phyloP scores from a whole-genome alignment of 1,284 basidiomycete species.

The Ceratobasidium sp. region DNA sequence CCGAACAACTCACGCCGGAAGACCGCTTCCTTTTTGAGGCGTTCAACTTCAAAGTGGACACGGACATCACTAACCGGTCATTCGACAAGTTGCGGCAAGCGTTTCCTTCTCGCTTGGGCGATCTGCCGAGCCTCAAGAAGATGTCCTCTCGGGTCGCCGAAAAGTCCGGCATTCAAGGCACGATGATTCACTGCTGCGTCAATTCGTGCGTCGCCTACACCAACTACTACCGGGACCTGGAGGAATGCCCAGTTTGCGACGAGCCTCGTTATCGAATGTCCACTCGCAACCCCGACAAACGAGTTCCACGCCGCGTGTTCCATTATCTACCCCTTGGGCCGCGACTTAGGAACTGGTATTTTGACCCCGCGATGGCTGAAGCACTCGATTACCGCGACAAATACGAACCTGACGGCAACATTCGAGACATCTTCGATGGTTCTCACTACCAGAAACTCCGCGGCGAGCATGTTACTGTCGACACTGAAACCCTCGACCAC shows the following conservation, averaged over 20 bases:
- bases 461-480: slow-evolving; percentile 4
- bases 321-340: slow-evolving; percentile 48
- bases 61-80: slow-evolving; percentile 18
- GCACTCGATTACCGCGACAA: slow-evolving; percentile 52
- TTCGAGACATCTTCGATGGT: slow-evolving; percentile 52
- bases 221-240: not conserved
- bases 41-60: slow-evolving; percentile 46
- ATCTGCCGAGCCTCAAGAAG: not conserved
- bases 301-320: slow-evolving; percentile 15
- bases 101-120: slow-evolving; percentile 5
- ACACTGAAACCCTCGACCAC: slow-evolving; percentile 40
- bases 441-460: slow-evolving; percentile 23
- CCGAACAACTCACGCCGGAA: not conserved
- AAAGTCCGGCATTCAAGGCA: not conserved
- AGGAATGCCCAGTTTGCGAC: slow-evolving; percentile 25
- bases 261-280: slow-evolving; percentile 25
- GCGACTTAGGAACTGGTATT: slow-evolving; percentile 33
- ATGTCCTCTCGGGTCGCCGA: not conserved
- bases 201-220: slow-evolving; percentile 46
- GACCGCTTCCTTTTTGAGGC: not conserved
- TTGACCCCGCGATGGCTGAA: slow-evolving; percentile 46
- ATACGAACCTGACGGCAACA: slow-evolving; percentile 34
- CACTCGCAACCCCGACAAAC: not conserved
- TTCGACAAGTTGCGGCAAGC: slow-evolving; percentile 25
- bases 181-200: slow-evolving; percentile 45